phyloP scores from a whole-genome alignment of 352 stramenopile genomes.

The Thalassiosira oceanica region DNA sequence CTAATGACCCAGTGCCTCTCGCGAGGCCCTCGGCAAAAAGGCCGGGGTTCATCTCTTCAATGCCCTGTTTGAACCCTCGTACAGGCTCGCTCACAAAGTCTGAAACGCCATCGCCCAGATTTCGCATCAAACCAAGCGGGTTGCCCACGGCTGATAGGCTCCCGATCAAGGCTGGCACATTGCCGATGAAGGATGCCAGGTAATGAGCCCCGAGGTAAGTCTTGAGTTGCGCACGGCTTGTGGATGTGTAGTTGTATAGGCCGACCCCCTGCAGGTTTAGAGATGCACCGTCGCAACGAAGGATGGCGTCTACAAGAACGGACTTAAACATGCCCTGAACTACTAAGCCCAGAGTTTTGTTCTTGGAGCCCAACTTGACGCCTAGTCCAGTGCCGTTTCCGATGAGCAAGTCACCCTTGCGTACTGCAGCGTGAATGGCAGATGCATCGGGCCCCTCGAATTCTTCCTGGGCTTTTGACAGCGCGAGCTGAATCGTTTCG shows the following conservation, averaged over 20 bases:
- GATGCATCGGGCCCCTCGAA: slow-evolving; percentile 68
- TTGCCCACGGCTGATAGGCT: slow-evolving; percentile 82
- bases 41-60: slow-evolving; percentile 78
- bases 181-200: slow-evolving; percentile 61
- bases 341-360: slow-evolving; percentile 65
- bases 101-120: slow-evolving; percentile 72
- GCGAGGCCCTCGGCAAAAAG: slow-evolving; percentile 81
- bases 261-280: slow-evolving; percentile 62
- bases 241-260: slow-evolving; percentile 70
- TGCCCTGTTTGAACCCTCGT: slow-evolving; percentile 76
- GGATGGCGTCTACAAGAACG: slow-evolving; percentile 75
- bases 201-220: slow-evolving; percentile 72
- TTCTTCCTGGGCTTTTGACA: slow-evolving; percentile 59
- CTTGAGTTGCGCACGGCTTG: slow-evolving; percentile 47
- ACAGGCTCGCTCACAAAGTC: slow-evolving; percentile 83
- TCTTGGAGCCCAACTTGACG: slow-evolving; percentile 73
- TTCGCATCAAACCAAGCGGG: slow-evolving; percentile 78
- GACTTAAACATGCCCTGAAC: slow-evolving; percentile 71
- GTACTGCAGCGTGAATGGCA: slow-evolving; percentile 72
- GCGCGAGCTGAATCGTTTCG: slow-evolving; percentile 49
- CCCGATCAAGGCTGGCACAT: slow-evolving; percentile 75
- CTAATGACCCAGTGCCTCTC: slow-evolving; percentile 76
- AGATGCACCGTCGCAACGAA: slow-evolving; percentile 66
- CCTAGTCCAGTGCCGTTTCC: slow-evolving; percentile 54
- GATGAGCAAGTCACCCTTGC: slow-evolving; percentile 77